A percentile compares a stretch with the other conserved stretches of the same genome.
Evolutionary conservation across 139 green algal species (phyloP).

Genomic region (Nannochloris sp.): DNA sequence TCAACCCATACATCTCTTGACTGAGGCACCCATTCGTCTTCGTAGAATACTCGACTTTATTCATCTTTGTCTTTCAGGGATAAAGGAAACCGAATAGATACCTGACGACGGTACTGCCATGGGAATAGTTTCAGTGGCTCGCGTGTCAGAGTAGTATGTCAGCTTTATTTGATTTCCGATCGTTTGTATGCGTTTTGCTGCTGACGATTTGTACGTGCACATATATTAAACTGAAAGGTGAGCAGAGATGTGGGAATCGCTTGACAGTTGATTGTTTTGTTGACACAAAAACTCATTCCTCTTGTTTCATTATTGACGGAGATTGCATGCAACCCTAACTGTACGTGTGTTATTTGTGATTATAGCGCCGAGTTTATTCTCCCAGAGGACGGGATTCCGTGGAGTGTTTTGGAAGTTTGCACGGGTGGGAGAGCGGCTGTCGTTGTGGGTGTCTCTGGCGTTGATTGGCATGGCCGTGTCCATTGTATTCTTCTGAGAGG

Average conservation of each 20-base stretch:
- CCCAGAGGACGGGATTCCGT: constrained; percentile 36
- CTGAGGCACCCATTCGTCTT: too few relatives aligned
- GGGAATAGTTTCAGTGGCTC: not conserved
- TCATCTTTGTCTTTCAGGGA: too few relatives aligned
- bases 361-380: constrained; percentile 3
- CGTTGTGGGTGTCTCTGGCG: constrained; percentile 58
- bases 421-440: constrained; percentile 66
- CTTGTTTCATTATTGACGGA: not conserved
- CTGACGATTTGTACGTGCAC: constrained; percentile 94
- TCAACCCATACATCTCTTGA: too few relatives aligned
- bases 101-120: not conserved
- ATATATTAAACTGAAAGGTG: constrained; percentile 80
- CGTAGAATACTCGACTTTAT: too few relatives aligned
- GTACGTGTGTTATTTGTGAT: not conserved
- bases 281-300: too few relatives aligned
- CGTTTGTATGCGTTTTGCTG: constrained; percentile 82
- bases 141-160: constrained; percentile 47
- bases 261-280: too few relatives aligned
- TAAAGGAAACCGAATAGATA: too few relatives aligned
- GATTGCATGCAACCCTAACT: not conserved
- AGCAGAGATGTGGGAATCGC: too few relatives aligned
- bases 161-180: constrained; percentile 89
- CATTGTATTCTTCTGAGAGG: constrained; percentile 35
- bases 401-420: constrained; percentile 86
- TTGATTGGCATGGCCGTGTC: constrained; percentile 59